Base-by-base conservation (phyloP, 2,329 filamentous ascomycete genomes). In the Pseudogymnoascus sp. region DNA sequence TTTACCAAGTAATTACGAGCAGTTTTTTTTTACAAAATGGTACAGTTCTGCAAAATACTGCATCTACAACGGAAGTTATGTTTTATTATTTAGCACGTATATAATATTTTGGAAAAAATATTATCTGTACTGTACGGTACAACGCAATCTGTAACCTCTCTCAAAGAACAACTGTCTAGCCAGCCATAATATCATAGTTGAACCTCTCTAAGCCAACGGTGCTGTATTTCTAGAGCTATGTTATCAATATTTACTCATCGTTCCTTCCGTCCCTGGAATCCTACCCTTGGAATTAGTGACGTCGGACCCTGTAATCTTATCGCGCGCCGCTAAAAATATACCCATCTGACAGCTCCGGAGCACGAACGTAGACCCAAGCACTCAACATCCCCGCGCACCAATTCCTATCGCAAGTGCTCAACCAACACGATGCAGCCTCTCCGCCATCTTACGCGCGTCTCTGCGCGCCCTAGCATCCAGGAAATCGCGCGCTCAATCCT, bases 401-500 rank as follows among this genome's bases (percentile, higher is more conserved):
- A 33, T 55, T 55, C 27, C 27, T 31, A 9, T 17, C n/a, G n/a
- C 17, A 51, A 25, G 44, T 27, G 4, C 27, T 31, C 29, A 55
- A 33, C n/a, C 48, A 21, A 55, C 29, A 55, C 8, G 29, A 55
- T 55, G 48, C 48, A 55, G 5, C 9, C 48, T 13, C n/a, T 55
- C 29, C 48, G 48, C n/a, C 48, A 55, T 33, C 29, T 55, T 2
- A 10, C 6, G 21, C 29, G 29, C 48, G 48, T 15, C 29, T 55
- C 27, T 55, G 29, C n/a, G 48, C 48, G 48, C 12, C 48, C 48
- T 33, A 55, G 48, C 15, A 55, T 55, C n/a, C 27, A 55, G 33
- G 58, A 59, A 41, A 59, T 59, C 33, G 33, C 58, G 8, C 38
- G 35, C 27, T 59, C 58, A 5, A 59, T 59, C 17, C 58, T 59